Evolutionary conservation across 2,329 filamentous ascomycete species (phyloP).

Genomic region (Bipolaris oryzae): DNA sequence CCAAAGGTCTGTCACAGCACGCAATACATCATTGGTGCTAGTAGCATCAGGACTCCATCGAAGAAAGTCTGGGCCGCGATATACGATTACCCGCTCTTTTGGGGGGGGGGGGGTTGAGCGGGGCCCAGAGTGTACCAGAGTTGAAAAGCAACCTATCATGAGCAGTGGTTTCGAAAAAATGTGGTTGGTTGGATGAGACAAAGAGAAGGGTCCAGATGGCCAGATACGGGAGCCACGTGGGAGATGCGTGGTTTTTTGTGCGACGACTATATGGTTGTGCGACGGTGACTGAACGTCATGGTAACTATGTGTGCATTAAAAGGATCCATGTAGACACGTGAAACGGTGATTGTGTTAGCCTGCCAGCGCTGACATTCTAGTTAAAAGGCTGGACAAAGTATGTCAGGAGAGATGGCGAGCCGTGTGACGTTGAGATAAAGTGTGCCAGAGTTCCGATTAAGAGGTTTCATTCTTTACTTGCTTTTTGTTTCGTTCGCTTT

Average conservation of each 20-base stretch:
- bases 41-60: not conserved
- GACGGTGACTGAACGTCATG: no score
- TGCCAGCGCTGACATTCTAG: no score
- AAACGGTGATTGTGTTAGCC: no score
- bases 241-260: not conserved
- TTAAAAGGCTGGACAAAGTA: no score
- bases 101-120: not conserved
- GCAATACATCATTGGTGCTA: not conserved
- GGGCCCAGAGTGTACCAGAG: not conserved
- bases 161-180: not conserved
- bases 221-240: not conserved
- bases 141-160: not conserved
- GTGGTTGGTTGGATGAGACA: not conserved
- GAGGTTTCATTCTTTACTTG: not conserved
- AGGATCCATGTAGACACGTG: no score
- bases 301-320: no score
- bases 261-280: not conserved
- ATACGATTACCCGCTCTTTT: constrained; percentile 1
- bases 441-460: not conserved
- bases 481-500: not conserved
- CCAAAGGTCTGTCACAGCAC: not conserved
- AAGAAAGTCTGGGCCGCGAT: not conserved
- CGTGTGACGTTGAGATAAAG: not conserved
- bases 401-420: not conserved
- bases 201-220: not conserved